Conservation (phyloP, 371 early-diverging fungal species). For the Syncephalastrum contaminatum region DNA sequence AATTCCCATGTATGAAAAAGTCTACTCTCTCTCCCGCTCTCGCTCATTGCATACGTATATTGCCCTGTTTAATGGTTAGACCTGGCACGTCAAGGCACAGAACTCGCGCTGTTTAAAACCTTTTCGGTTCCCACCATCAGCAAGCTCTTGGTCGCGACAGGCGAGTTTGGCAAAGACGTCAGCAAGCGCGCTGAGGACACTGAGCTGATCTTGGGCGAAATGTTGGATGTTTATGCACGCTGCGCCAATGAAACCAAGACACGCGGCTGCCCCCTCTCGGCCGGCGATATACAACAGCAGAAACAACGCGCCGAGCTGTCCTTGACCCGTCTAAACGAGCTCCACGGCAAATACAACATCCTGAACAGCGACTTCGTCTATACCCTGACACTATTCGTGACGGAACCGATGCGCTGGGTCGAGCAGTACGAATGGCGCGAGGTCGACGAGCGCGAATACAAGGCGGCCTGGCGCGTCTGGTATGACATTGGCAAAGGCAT, state of each 20-base stretch:
- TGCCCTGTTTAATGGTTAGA: constrained; percentile 3
- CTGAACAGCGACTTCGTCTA: constrained; percentile 52
- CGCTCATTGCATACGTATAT: not conserved
- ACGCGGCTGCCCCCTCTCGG: constrained; percentile 21
- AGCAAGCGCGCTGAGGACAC: constrained; percentile 52
- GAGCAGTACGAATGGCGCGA: constrained; percentile 49
- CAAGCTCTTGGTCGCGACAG: constrained; percentile 42
- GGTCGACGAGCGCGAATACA: constrained; percentile 42
- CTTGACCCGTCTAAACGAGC: constrained; percentile 43
- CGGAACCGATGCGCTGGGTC: constrained; percentile 44
- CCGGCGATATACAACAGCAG: constrained; percentile 27
- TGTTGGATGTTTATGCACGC: constrained; percentile 39
- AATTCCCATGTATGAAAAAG: constrained; percentile 43
- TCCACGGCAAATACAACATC: constrained; percentile 53
- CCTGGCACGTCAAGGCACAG: constrained; percentile 28
- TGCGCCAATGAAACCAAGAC: constrained; percentile 16
- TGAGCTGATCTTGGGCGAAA: constrained; percentile 41
- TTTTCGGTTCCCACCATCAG: constrained; percentile 52
- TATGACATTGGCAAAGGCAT: constrained; percentile 34
- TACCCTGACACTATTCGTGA: constrained; percentile 45
- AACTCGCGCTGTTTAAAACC: constrained; percentile 53
- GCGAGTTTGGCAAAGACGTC: constrained; percentile 36
- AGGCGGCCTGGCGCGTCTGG: constrained; percentile 47
- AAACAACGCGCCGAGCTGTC: constrained; percentile 27
- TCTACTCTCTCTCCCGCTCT: not conserved